A percentile compares a stretch with the other conserved stretches of the same genome.
Evolutionary conservation across 768 basidiomycete species (phyloP).

Genomic region (Boletus fagicola): DNA sequence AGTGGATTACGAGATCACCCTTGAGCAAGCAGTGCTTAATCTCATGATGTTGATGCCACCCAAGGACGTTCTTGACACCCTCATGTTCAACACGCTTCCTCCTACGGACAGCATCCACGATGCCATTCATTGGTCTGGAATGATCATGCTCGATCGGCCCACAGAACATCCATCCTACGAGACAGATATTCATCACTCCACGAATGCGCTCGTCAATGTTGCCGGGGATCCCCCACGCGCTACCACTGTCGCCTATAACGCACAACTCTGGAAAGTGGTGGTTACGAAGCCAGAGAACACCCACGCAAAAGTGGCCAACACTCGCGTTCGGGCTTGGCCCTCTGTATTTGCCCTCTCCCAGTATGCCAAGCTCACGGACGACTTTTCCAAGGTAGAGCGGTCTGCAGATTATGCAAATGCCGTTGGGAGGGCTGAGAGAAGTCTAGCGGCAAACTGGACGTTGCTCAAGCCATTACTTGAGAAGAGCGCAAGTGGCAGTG

Average conservation of each 20-base stretch:
- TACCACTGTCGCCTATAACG: neutral
- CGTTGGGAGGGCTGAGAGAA: slow-evolving; percentile 6
- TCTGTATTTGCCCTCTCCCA: neutral
- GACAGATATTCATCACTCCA: slow-evolving; percentile 3
- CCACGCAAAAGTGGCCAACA: neutral
- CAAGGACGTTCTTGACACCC: slow-evolving; percentile 11
- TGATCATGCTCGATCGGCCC: slow-evolving; percentile 3
- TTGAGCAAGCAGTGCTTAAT: neutral
- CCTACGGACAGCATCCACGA: neutral
- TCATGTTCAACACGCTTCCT: slow-evolving; percentile 9
- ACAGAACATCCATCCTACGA: slow-evolving; percentile 15
- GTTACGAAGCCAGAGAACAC: neutral
- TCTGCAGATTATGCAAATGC: neutral
- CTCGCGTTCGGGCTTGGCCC: neutral
- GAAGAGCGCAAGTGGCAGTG: neutral
- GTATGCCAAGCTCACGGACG: neutral
- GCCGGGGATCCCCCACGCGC: neutral
- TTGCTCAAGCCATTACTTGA: neutral
- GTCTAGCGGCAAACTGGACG: neutral
- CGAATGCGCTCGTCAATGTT: neutral
- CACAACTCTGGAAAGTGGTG: slow-evolving; percentile 6
- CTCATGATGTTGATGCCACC: slow-evolving; percentile 11
- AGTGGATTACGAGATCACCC: slow-evolving; percentile 1
- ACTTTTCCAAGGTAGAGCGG: slow-evolving; percentile 8
- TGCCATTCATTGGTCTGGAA: slow-evolving; percentile 9